Conservation (phyloP, 352 stramenopile species). For the Phytophthora cactorum region DNA sequence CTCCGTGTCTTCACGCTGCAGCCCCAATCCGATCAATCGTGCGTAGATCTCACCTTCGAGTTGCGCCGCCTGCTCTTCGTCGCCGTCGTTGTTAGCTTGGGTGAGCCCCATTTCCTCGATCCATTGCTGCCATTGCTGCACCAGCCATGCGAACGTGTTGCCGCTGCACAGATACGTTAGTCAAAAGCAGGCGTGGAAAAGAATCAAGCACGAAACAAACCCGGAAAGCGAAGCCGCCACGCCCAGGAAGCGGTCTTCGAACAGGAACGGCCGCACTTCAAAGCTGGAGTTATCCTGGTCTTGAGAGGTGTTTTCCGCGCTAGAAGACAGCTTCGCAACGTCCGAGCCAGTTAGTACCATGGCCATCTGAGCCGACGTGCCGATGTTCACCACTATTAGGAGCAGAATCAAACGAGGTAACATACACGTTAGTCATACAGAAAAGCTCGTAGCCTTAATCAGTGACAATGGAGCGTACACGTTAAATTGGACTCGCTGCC, state of each 20-base stretch:
- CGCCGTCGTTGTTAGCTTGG: slow-evolving; percentile 7
- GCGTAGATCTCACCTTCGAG: slow-evolving; percentile 48
- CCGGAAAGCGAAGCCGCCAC: slow-evolving; percentile 81
- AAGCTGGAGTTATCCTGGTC: slow-evolving; percentile 45
- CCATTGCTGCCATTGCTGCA: slow-evolving; percentile 67
- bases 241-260: slow-evolving; percentile 56
- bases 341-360: slow-evolving; percentile 60
- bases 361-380: slow-evolving; percentile 81
- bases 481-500: slow-evolving; percentile 44
- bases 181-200: neutral
- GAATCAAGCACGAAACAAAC: slow-evolving; percentile 33
- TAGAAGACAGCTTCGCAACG: slow-evolving; percentile 25
- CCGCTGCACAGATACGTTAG: slow-evolving; percentile 42
- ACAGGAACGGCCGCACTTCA: slow-evolving; percentile 78
- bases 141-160: slow-evolving; percentile 75
- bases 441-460: neutral
- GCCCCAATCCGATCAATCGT: slow-evolving; percentile 59
- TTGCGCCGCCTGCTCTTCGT: slow-evolving; percentile 27
- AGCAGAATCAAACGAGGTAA: slow-evolving; percentile 5
- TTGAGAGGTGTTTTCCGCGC: neutral
- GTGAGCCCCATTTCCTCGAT: slow-evolving; percentile 48
- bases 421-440: slow-evolving; percentile 14
- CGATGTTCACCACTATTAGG: slow-evolving; percentile 77
- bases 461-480: slow-evolving; percentile 37
- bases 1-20: slow-evolving; percentile 54